Base-by-base conservation (phyloP, 78 protist genomes). In the Bodo saltans region DNA sequence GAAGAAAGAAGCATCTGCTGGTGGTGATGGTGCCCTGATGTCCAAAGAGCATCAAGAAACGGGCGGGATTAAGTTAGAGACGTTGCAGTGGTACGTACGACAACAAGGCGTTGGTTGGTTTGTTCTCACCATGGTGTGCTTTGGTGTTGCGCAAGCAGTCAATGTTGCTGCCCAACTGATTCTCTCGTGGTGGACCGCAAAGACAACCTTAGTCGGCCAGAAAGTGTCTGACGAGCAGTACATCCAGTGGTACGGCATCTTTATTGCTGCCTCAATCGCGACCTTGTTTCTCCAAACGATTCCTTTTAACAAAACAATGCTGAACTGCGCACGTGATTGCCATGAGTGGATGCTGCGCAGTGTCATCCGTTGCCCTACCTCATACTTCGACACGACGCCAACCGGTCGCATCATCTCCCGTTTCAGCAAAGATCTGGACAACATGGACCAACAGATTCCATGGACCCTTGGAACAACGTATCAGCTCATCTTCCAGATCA, bases 321-420 rank as follows among this genome's bases (percentile, higher is more conserved):
- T 85, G 47, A 1, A 32, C 17, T 72, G 83, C 41, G 1, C 73
- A 27, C 70, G 71, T 27, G 21, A 8, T 3, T 42, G 88, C 35
- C 90, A 85, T 79, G 32, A n/a, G 39, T 25, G 35, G 47, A 39
- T 87, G 87, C 32, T 92, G 41, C 28, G 42, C n/a, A 25, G 33
- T 2, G 79, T 95, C n/a, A 42, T 95, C 67, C 86, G 89, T 47
- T 87, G 95, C n/a, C 98, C 98, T 70, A 92, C 93, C 93, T 41
- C 85, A 26, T 97, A 94, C 88, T 95, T 97, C 89, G 99, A 96
- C 78, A 93, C 97, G 1, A 96, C 95, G 0, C 99, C 99, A n/a
- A 4, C 88, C 0, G 99, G 99, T 17, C 90, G 99, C 42, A 89
- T 98, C 37, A 39, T 96, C 73, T 96, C 95, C 89, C 92, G 99